A percentile compares a stretch with the other conserved stretches of the same genome.
phyloP scores from a whole-genome alignment of 2,329 filamentous ascomycete species.

The Colletotrichum truncatum region DNA sequence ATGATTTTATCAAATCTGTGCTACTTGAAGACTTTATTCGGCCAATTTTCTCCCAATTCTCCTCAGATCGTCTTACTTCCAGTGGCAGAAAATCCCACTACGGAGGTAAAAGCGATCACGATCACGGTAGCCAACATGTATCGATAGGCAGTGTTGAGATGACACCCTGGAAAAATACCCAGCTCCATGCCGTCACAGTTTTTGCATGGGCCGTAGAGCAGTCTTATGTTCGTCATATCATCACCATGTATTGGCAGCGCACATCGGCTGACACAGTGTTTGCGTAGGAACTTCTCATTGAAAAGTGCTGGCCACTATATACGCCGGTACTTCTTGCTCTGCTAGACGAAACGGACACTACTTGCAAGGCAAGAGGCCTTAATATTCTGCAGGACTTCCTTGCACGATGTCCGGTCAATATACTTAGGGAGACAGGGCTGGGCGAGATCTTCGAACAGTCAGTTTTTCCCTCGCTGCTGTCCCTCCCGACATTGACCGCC shows the following conservation, averaged over 20 bases:
- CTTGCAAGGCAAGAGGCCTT: constrained; percentile 65
- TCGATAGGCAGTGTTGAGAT: constrained; percentile 33
- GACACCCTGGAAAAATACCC: constrained; percentile 68
- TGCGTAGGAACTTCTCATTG: constrained; percentile 51
- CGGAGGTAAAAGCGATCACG: constrained; percentile 41
- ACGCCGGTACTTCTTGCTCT: constrained; percentile 76
- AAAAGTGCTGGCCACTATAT: constrained; percentile 72
- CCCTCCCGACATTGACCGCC: constrained; percentile 80
- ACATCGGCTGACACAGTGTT: constrained; percentile 15
- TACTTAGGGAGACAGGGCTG: constrained; percentile 72
- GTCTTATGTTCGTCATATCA: constrained; percentile 54
- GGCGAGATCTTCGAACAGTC: constrained; percentile 74
- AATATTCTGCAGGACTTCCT: constrained; percentile 64
- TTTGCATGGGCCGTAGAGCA: constrained; percentile 68
- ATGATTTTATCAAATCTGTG: constrained; percentile 58
- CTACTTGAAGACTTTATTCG: constrained; percentile 72
- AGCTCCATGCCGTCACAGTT: constrained; percentile 40
- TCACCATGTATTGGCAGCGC: background rate
- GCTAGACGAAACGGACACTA: constrained; percentile 68
- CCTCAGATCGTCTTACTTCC: constrained; percentile 61
- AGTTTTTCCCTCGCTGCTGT: constrained; percentile 76
- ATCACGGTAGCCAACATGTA: background rate
- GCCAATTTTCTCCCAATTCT: constrained; percentile 70
- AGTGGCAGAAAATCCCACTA: constrained; percentile 64
- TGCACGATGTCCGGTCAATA: constrained; percentile 55